phyloP scores from a whole-genome alignment of 75 land plant genomes.

The Isoetes taiwanensis region DNA sequence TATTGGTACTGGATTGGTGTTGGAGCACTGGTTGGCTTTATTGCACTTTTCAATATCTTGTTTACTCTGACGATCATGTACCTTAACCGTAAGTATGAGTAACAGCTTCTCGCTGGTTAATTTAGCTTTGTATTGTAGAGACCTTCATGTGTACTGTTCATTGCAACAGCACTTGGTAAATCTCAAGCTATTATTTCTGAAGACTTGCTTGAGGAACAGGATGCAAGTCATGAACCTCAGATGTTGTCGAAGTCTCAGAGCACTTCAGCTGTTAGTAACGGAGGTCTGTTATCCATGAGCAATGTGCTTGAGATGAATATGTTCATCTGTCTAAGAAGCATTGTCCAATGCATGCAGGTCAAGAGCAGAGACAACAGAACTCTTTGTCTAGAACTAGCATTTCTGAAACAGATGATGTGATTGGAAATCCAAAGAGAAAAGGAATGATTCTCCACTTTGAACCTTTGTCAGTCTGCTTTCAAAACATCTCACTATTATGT shows the following conservation, averaged over 20 bases:
- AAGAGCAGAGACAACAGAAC: too few relatives aligned
- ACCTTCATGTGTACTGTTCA: background rate
- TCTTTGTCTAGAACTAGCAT: too few relatives aligned
- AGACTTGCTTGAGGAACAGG: conserved; percentile 33
- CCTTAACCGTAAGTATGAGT: conserved; percentile 77
- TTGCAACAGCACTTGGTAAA: conserved; percentile 44
- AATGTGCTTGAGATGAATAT: too few relatives aligned
- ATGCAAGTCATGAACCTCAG: conserved; percentile 20
- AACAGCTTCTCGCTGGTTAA: too few relatives aligned
- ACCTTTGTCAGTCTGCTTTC: conserved; percentile 55
- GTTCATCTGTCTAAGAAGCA: too few relatives aligned
- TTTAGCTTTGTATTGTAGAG: too few relatives aligned
- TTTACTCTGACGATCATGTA: conserved; percentile 37
- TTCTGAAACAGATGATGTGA: background rate
- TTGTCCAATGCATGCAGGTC: too few relatives aligned
- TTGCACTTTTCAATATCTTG: conserved; percentile 42
- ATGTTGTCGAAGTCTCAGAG: too few relatives aligned
- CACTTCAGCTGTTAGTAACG: too few relatives aligned
- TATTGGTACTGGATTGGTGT: conserved; percentile 77
- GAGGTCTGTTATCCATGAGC: too few relatives aligned
- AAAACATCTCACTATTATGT: conserved; percentile 62
- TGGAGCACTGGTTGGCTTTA: conserved; percentile 47
- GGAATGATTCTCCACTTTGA: conserved; percentile 82
- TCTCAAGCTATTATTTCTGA: conserved; percentile 48
- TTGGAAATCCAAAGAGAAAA: conserved; percentile 10